phyloP scores from a whole-genome alignment of 495 filamentous ascomycete species.

The Aspergillus heteromorphus region DNA sequence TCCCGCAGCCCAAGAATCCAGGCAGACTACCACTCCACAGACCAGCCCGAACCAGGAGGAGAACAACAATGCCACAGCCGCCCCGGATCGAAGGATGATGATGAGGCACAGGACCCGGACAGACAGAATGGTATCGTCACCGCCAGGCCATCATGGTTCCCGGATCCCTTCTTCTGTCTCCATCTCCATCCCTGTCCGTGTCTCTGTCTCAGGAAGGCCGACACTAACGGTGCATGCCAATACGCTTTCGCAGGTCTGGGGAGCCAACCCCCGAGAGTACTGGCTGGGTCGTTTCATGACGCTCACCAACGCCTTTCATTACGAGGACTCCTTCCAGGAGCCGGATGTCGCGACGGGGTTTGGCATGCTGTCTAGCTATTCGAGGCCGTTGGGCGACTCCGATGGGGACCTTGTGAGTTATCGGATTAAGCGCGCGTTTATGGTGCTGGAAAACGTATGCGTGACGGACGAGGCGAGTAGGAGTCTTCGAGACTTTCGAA shows the following conservation, averaged over 20 bases:
- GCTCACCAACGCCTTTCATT: slow-evolving; percentile 48
- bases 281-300: slow-evolving; percentile 54
- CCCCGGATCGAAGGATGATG: not conserved
- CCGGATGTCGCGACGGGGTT: slow-evolving; percentile 21
- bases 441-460: slow-evolving; percentile 43
- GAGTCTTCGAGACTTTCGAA: slow-evolving; percentile 44
- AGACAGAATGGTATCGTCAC: slow-evolving; percentile 14
- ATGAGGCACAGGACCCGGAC: slow-evolving; percentile 3
- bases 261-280: slow-evolving; percentile 27
- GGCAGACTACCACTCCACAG: not conserved
- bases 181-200: not conserved
- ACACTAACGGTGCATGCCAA: slow-evolving; percentile 4
- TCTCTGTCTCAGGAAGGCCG: not conserved
- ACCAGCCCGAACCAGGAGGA: not conserved
- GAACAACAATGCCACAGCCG: too few species aligned
- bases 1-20: not conserved
- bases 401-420: slow-evolving; percentile 17
- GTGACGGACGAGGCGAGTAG: slow-evolving; percentile 41
- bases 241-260: slow-evolving; percentile 12
- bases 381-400: slow-evolving; percentile 11
- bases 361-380: slow-evolving; percentile 19
- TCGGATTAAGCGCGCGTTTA: slow-evolving; percentile 43
- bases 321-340: slow-evolving; percentile 34
- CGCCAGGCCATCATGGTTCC: not conserved
- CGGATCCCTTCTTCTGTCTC: not conserved